These are phyloP conservation scores for Lachnum nothofagi DNA, from an alignment of 2,329 filamentous ascomycete genomes.

Conservation along the genomic window DNA sequence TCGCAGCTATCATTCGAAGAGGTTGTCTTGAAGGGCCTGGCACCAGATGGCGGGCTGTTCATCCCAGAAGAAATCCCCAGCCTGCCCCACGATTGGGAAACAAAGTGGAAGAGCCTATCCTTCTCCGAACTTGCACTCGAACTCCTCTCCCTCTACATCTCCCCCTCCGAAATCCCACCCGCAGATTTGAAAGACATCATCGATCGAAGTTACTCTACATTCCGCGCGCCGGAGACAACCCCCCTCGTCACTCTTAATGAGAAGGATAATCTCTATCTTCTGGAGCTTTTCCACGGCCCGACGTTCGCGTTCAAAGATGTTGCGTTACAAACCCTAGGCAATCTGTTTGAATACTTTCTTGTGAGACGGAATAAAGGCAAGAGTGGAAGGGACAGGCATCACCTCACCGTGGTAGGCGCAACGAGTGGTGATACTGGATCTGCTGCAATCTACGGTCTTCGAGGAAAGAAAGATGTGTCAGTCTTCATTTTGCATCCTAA, in stretches of 20 bases:
- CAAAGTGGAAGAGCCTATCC: constrained; percentile 68
- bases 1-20: constrained; percentile 82
- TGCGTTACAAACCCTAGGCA: constrained; percentile 90
- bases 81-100: constrained; percentile 58
- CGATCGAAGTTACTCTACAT: constrained; percentile 79
- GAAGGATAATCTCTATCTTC: constrained; percentile 68
- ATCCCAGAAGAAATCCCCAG: constrained; percentile 77
- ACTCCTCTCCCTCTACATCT: constrained; percentile 85
- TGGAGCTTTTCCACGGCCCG: constrained; percentile 94
- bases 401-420: constrained; percentile 80
- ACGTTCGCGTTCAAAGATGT: constrained; percentile 96
- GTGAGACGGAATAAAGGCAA: constrained; percentile 67
- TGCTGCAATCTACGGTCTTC: constrained; percentile 89
- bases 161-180: constrained; percentile 71
- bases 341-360: constrained; percentile 87
- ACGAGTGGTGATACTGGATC: constrained; percentile 88
- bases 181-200: constrained; percentile 80
- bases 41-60: constrained; percentile 81
- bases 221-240: constrained; percentile 72
- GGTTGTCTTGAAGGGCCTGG: constrained; percentile 83
- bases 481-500: constrained; percentile 93
- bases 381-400: constrained; percentile 57
- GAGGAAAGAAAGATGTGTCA: constrained; percentile 94
- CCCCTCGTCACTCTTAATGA: constrained; percentile 73
- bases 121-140: constrained; percentile 79